Base-by-base conservation (phyloP, 2,329 filamentous ascomycete species). In the Ascocoryne sarcoides region DNA sequence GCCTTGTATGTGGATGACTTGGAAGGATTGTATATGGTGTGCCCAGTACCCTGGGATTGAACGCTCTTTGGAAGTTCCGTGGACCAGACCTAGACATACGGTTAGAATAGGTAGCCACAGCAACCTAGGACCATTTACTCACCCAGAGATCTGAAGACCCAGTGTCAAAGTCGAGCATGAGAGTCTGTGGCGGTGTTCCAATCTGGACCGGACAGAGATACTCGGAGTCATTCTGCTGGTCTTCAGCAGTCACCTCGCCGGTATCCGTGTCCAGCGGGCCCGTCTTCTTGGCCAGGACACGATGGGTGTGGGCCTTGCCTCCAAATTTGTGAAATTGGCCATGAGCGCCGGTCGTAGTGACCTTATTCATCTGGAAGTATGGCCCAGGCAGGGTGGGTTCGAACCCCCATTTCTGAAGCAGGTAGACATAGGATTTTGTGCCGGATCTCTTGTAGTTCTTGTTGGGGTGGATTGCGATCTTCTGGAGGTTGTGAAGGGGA, bases 91-190 rank as follows among this genome's bases (percentile, higher is more conserved):
- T 75, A 20, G 10, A 16, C 9, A 10, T 12, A 12, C 7, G 23
- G 23, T 36, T 33, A 15, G 26, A 23, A 32, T 23, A 18, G 29
- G 20, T 29, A 17, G 16, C 29, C 12, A 19, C 9, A 35, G 12
- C 8, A 5, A 21, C 32, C 8, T 16, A 20, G 19, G 19, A n/a
- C 31, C 16, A 14, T 30, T 4, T 37, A 47, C 66, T 50, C 63
- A 77, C 73, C 81, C 79, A 85, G 16, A 82, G 66, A 63, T 85
- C 82, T 15, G 79, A 70, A 9, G 77, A 82, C 15, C 80, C 80
- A 29, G 80, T 84, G 57, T 86, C 82, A 46, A 85, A 84, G 53
- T 84, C 73, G 10, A 84, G 59, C 47, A 68, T 70, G 32, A 79
- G 49, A 33, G 62, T 75, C 63, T 85, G 80, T 1, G 68, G 60